A percentile compares a stretch with the other conserved stretches of the same genome.
Conservation (phyloP, 2,329 filamentous ascomycete genomes). For the Alternaria sp. region DNA sequence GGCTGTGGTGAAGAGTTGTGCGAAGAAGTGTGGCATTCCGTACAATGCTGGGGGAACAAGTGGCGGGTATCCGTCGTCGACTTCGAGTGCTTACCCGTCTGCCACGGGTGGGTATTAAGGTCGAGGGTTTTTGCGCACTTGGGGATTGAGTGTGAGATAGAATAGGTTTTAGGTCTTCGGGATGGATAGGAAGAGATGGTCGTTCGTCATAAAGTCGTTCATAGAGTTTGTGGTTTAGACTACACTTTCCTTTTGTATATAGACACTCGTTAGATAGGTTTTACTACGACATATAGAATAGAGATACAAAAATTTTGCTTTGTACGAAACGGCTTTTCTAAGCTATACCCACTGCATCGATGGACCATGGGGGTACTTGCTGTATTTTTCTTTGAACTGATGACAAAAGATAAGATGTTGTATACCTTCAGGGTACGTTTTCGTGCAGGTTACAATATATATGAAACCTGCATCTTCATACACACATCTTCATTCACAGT, state of each 20-base stretch:
- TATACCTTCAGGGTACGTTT: neutral
- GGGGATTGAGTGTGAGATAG: rapidly evolving
- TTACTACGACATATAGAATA: neutral
- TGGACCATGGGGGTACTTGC: neutral
- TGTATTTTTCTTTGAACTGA: neutral
- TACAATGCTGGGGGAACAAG: constrained; percentile 2
- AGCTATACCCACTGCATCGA: neutral
- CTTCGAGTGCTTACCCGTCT: neutral
- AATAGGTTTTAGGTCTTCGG: neutral
- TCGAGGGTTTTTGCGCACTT: neutral
- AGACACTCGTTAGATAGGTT: neutral
- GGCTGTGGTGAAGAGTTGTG: constrained; percentile 29
- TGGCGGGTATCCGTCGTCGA: neutral
- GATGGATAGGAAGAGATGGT: neutral
- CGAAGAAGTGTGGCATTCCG: constrained; percentile 33
- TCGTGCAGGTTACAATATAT: neutral
- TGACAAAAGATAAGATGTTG: neutral
- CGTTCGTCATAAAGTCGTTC: neutral
- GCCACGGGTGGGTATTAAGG: constrained; percentile 4
- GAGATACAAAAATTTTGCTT: too few relatives aligned
- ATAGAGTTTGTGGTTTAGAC: neutral
- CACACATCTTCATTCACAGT: neutral
- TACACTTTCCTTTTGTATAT: constrained; percentile 9
- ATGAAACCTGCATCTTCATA: neutral
- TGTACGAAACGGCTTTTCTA: too few relatives aligned